Base-by-base conservation (phyloP, 805 yeast genomes). In the Candida anglica region DNA sequence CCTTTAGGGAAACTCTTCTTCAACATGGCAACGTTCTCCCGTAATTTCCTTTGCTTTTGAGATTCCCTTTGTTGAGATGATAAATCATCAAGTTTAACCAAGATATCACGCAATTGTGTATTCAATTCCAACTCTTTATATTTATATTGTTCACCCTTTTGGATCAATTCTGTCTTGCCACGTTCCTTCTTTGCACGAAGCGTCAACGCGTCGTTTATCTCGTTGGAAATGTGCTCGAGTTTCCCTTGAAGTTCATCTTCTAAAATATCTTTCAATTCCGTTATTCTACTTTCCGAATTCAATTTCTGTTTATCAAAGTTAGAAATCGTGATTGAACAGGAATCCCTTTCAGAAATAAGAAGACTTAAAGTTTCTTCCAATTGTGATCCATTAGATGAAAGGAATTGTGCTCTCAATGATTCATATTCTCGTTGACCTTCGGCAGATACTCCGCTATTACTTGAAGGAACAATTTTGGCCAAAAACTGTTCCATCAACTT, bases 11-110 rank as follows among this genome's bases (percentile, higher is more conserved):
- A 74, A n/a, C 81, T 57, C 48, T 86, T 77, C 46, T 77, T 81
- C 34, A 93, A 60, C 35, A 77, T 70, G 0, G 79, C 58, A 2
- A 86, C 80, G 40, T 83, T 85, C 44, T 88, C 96, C 36, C 91
- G 68, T 27, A 85, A 59, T 41, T 70, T 75, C 32, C 73, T 70
- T 41, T 88, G 95, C 41, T 77, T 75, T 26, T 74, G 73, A 0
- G 88, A 69, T 46, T 86, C 96, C 44, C 91, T 75, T 53, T 80
- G 83, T 38, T 71, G 77, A 1, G 95, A 88, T 32, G 77, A 78
- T 23, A 86, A 59, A 34, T 85, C 95, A 40, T 83, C 83, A 29
- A 91, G 62, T 44, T 73, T 73, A 2, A 73, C 43, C 19, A 84
- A 62, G 1, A 78, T 69, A 20, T 76, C 81, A 42, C 79, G 73